A percentile compares a stretch with the other conserved stretches of the same genome.
Evolutionary conservation across 371 early-diverging fungal genomes (phyloP).

Genomic region (Fennellomyces sp.): DNA sequence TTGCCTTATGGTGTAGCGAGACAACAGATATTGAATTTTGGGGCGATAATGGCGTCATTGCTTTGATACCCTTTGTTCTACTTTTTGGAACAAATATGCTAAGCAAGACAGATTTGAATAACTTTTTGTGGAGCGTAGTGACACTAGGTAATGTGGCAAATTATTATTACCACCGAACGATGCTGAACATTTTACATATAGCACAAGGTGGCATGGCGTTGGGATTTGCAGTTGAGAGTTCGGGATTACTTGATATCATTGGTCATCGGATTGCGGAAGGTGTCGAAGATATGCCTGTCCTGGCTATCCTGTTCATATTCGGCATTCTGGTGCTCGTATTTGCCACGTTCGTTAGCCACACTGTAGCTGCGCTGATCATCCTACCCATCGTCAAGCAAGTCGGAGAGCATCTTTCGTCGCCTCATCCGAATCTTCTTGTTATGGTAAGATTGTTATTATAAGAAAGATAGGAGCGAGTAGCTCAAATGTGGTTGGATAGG

Average conservation of each 20-base stretch:
- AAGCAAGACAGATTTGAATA: constrained; percentile 93
- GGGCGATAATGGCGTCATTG: constrained; percentile 95
- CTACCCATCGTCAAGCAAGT: constrained; percentile 77
- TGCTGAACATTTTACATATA: constrained; percentile 1
- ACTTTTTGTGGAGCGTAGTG: constrained; percentile 89
- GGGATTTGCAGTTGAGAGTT: constrained; percentile 54
- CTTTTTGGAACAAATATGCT: constrained; percentile 91
- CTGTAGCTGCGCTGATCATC: constrained; percentile 85
- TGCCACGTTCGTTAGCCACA: constrained; percentile 92
- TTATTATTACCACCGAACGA: too few relatives aligned
- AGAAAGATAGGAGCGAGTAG: neutral
- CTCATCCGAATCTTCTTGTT: constrained; percentile 82
- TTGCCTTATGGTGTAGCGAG: constrained; percentile 90
- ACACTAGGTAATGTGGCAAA: constrained; percentile 2
- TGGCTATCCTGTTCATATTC: constrained; percentile 67
- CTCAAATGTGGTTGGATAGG: constrained; percentile 15
- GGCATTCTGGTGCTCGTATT: constrained; percentile 68
- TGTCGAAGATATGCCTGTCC: constrained; percentile 63
- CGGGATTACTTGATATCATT: constrained; percentile 55
- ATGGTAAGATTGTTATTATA: constrained; percentile 53
- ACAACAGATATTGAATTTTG: constrained; percentile 64
- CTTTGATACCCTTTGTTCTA: constrained; percentile 85
- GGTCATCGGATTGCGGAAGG: constrained; percentile 54
- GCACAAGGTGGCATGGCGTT: constrained; percentile 95
- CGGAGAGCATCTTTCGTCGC: constrained; percentile 64